phyloP scores from a whole-genome alignment of 202 grass and related monocot species.

The Eragrostis tef region DNA sequence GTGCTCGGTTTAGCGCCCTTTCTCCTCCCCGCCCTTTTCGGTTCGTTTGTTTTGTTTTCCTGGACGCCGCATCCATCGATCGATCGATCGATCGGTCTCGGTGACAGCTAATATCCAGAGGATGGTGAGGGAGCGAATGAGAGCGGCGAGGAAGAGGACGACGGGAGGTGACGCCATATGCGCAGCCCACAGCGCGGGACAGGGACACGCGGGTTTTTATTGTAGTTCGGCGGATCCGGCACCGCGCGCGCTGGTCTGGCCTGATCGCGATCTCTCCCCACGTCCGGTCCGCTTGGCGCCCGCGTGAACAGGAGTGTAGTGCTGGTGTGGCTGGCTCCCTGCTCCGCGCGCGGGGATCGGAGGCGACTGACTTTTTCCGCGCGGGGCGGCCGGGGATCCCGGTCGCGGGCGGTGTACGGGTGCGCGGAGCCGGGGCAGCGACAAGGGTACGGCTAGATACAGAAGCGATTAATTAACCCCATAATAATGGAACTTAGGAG shows the following conservation, averaged over 20 bases:
- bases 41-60: not conserved
- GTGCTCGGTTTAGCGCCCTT: not conserved
- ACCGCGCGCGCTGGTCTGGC: not conserved
- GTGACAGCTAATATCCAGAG: slow-evolving; percentile 67
- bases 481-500: not conserved
- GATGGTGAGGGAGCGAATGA: not conserved
- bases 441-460: too few species aligned
- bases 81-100: slow-evolving; percentile 24
- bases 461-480: not conserved
- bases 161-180: slow-evolving; percentile 49
- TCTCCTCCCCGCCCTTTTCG: not conserved
- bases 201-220: slow-evolving; percentile 26
- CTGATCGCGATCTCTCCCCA: not conserved
- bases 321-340: too few species aligned
- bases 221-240: not conserved
- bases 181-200: slow-evolving; percentile 20
- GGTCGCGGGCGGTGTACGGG: too few species aligned
- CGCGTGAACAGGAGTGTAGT: too few species aligned
- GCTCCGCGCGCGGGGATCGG: too few species aligned
- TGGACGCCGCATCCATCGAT: not conserved
- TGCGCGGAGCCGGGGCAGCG: too few species aligned
- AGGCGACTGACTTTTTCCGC: too few species aligned
- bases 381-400: too few species aligned
- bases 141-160: not conserved
- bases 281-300: not conserved